Evolutionary conservation across 192 early-diverging fungal genomes (phyloP).

Genomic region (Phlyctochytrium bullatum): DNA sequence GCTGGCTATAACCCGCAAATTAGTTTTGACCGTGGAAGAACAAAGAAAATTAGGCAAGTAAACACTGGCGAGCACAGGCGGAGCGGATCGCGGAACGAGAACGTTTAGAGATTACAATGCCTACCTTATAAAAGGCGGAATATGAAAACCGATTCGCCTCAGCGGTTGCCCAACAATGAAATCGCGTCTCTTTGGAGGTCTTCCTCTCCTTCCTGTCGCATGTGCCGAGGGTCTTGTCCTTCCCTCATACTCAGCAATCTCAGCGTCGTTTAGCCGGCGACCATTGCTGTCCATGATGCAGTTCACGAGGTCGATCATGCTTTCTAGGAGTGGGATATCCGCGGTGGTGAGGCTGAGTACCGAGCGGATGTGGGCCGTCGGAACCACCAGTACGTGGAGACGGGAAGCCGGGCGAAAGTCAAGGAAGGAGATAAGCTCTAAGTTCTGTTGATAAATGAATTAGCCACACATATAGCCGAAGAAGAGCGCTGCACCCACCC

Average conservation of each 20-base stretch:
- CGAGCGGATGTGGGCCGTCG: background rate
- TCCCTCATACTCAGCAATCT: too few species aligned
- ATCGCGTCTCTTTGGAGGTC: background rate
- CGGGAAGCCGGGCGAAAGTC: background rate
- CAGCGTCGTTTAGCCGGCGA: too few species aligned
- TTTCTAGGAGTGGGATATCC: background rate
- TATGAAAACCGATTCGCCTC: background rate
- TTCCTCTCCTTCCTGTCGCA: background rate
- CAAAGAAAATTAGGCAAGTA: too few species aligned
- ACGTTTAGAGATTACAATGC: too few species aligned
- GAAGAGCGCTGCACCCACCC: background rate
- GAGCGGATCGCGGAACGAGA: too few species aligned
- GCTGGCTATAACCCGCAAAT: too few species aligned
- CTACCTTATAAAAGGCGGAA: background rate
- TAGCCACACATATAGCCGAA: background rate
- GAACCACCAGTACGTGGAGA: background rate
- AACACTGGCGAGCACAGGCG: too few species aligned
- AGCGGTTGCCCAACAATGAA: background rate
- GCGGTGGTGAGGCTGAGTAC: background rate
- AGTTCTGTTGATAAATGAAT: background rate
- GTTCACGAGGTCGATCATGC: background rate
- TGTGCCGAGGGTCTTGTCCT: background rate
- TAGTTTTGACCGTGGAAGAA: too few species aligned
- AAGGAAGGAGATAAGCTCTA: background rate
- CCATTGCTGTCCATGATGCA: background rate